Base-by-base conservation (phyloP, 768 basidiomycete genomes). In the Daedaleopsis sinensis region DNA sequence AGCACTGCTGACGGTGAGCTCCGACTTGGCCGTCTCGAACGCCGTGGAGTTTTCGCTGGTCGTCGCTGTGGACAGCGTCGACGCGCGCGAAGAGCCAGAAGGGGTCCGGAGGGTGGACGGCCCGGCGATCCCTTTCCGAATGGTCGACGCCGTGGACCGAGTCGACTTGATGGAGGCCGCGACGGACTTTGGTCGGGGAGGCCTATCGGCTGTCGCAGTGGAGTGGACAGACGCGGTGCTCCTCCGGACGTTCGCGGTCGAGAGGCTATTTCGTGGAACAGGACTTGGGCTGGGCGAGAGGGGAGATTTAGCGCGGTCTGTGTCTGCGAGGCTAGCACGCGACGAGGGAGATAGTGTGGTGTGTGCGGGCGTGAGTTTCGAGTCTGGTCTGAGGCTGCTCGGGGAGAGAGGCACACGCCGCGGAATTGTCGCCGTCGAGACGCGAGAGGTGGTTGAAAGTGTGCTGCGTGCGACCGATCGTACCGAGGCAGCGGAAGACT, bases 291-390 rank as follows among this genome's bases (percentile, higher is more conserved):
- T 67, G 38, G 44, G 63, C 47, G 46, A 64, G 23, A 50, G 59
- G 21, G 57, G 49, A 47, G 67, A 39, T 36, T 59, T 27, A 1
- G 65, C 44, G 23, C 63, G 52, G 37, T 64, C 42, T 27, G 60
- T 32, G 52, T 61, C 60, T 37, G 67, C 48, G 6, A 65, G 37
- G 24, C 61, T 65, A 5, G 65, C 65, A 19, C 59, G 65, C n/a
- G 68, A 67, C 1, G 63, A 55, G 1, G 63, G 55, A 18, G 63
- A 52, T 4, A 62, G 58, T 3, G 68, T 55, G 6, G 68, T 54
- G 38, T 71, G 68, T 39, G 75, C 78, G 19, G 88, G 88, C 2
- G 87, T 88, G 10, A 91, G 77, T 68, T 91, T 91, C 6, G 89
- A 91, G 65, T 92, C 90, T 2, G 90, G 90, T 18, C 75, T 68